A percentile compares a stretch with the other conserved stretches of the same genome.
Evolutionary conservation across 495 filamentous ascomycete species (phyloP).

Genomic region (Daldinia grandis): DNA sequence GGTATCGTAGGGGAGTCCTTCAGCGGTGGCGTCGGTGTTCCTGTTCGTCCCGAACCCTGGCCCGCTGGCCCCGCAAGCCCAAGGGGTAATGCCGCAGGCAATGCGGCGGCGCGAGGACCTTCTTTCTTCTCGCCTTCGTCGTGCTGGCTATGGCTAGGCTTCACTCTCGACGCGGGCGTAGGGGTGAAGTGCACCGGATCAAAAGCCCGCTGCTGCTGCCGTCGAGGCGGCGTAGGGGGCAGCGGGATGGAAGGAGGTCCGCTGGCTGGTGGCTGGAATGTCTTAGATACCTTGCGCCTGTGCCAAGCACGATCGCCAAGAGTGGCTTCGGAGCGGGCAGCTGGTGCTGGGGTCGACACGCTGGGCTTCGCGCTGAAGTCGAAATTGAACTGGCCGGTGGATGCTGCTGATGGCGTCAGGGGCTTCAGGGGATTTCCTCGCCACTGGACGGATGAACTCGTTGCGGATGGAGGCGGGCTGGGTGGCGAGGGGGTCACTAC

Average conservation of each 20-base stretch:
- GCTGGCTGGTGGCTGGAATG: slow-evolving; percentile 33
- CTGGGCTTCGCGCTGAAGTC: neutral
- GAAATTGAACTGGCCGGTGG: slow-evolving; percentile 8
- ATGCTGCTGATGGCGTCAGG: neutral
- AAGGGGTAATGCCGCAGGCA: neutral
- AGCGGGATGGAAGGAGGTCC: slow-evolving; percentile 29
- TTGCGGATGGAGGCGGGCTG: neutral
- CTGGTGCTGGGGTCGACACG: slow-evolving; percentile 15
- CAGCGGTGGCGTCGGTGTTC: neutral
- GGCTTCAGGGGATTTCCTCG: slow-evolving; percentile 3
- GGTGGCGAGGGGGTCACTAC: neutral
- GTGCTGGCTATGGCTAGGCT: neutral
- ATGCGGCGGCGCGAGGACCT: neutral
- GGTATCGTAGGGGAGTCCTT: neutral
- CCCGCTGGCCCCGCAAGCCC: neutral
- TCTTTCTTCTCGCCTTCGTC: neutral
- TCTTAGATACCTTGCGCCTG: slow-evolving; percentile 29
- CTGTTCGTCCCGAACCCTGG: neutral
- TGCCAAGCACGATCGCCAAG: slow-evolving; percentile 44
- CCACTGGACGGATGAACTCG: slow-evolving; percentile 34
- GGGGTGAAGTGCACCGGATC: slow-evolving; percentile 7
- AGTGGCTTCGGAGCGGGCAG: slow-evolving; percentile 7
- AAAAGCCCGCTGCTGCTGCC: slow-evolving; percentile 15
- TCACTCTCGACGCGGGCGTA: slow-evolving; percentile 3
- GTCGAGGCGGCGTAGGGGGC: slow-evolving; percentile 27